Evolutionary conservation across 805 yeast genomes (phyloP), one percentile per base, ranked within the genome.

Genomic region (Hanseniaspora lachancei): DNA sequence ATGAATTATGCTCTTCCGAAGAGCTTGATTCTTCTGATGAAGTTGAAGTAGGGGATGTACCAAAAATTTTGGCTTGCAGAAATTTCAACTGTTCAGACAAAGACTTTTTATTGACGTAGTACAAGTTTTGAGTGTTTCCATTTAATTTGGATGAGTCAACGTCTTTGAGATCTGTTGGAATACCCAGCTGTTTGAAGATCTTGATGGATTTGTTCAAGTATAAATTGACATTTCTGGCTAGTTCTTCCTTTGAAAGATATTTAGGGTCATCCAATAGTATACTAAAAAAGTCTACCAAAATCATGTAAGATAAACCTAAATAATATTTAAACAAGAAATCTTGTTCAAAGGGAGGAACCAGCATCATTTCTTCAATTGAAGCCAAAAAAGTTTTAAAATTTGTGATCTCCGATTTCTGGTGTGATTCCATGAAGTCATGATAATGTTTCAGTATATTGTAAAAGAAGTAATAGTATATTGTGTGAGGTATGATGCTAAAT

Each of bases 311-410:
- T 23, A 52, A 16, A 3, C 46, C 55, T 32, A 52, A 29, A 20
- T 43, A 52, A 15, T 52, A 52, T 15, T 52, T 52, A 12, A 52
- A 52, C 20, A 52, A 44, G 29, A 52, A 52, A 21, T 52, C 49
- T 15, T 39, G 27, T 27, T 52, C 49, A 46, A 52, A 52, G 2
- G 55, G 55, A 3, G 55, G 55, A 2, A 43, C 42, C n/a, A 52
- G n/a, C 55, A 52, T 44, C 49, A 52, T 44, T 16, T 52, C 55
- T 24, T 52, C 55, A 13, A 52, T 3, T 3, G 55, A 52, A 13
- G n/a, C 32, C 20, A 52, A 36, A 52, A 52, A 52, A 24, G 27
- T 34, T 29, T 52, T 52, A 32, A 44, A 52, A 23, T 36, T 44
- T 7, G 41, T 20, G 16, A 44, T 18, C 9, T 52, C 55, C n/a